Evolutionary conservation across 495 filamentous ascomycete genomes (phyloP).

Genomic region (Penicillium ochrochloron): DNA sequence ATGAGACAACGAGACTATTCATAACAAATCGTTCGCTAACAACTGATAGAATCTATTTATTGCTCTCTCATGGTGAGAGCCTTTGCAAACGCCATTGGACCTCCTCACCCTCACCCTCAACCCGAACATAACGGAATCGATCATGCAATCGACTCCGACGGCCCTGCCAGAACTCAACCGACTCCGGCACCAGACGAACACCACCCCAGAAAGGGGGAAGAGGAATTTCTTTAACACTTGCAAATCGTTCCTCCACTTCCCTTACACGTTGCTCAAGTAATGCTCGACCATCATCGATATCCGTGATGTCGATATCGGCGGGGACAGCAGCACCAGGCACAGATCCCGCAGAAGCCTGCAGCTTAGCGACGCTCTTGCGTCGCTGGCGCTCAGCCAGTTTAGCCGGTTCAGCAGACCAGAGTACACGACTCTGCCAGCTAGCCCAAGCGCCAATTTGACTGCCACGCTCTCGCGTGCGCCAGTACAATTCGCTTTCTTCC

Average conservation of each 20-base stretch:
- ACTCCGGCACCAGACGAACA: constrained; percentile 80
- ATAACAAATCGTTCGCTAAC: background rate
- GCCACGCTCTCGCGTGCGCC: constrained; percentile 76
- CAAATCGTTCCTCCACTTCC: constrained; percentile 74
- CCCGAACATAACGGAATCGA: constrained; percentile 82
- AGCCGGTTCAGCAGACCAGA: constrained; percentile 50
- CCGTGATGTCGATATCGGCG: constrained; percentile 64
- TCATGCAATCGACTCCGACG: constrained; percentile 86
- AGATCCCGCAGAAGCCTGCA: constrained; percentile 37
- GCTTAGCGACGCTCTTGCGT: constrained; percentile 39
- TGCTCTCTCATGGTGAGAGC: constrained; percentile 41
- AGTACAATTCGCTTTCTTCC: constrained; percentile 87
- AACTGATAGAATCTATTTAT: background rate
- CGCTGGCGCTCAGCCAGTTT: constrained; percentile 32
- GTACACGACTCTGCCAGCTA: constrained; percentile 79
- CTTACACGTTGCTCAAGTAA: constrained; percentile 69
- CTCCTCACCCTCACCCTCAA: constrained; percentile 58
- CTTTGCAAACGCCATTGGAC: constrained; percentile 51
- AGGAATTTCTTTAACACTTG: constrained; percentile 75
- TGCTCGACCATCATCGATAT: constrained; percentile 64
- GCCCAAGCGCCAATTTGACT: constrained; percentile 93
- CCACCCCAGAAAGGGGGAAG: constrained; percentile 96
- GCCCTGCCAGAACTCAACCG: constrained; percentile 95
- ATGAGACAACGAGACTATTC: background rate
- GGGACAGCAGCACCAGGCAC: constrained; percentile 33